A percentile compares a stretch with the other conserved stretches of the same genome.
phyloP scores from a whole-genome alignment of 306 rosid genomes.

The Cajanus cajan region DNA sequence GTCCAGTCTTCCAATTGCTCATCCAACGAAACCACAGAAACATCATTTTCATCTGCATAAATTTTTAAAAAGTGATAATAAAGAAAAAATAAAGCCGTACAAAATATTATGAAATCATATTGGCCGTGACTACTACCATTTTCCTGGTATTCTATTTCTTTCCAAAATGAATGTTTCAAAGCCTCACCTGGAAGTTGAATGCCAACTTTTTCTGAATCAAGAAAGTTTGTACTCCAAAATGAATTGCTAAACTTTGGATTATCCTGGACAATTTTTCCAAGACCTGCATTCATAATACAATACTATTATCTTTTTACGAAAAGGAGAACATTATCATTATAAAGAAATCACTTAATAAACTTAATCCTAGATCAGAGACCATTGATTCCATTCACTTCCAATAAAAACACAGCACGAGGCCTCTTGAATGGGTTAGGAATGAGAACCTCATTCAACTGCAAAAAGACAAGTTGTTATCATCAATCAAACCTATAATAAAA shows the following conservation, averaged over 20 bases:
- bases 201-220: conserved; percentile 55
- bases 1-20: conserved; percentile 53
- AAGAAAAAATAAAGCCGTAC: background rate
- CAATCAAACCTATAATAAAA: conserved; percentile 27
- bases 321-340: background rate
- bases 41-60: conserved; percentile 67
- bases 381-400: conserved; percentile 68
- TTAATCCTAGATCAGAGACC: conserved; percentile 50
- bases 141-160: background rate
- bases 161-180: conserved; percentile 5
- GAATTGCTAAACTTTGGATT: conserved; percentile 50
- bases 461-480: conserved; percentile 22
- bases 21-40: conserved; percentile 70
- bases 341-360: conserved; percentile 14
- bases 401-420: conserved; percentile 79
- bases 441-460: conserved; percentile 84
- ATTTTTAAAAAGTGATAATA: background rate
- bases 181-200: conserved; percentile 73
- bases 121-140: background rate
- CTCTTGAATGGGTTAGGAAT: conserved; percentile 87
- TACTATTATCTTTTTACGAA: conserved; percentile 6
- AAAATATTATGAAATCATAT: background rate
- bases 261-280: conserved; percentile 43
- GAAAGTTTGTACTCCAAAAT: conserved; percentile 35
- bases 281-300: conserved; percentile 50